phyloP scores from a whole-genome alignment of 208 protist genomes.

The Acanthamoeba castellanii region DNA sequence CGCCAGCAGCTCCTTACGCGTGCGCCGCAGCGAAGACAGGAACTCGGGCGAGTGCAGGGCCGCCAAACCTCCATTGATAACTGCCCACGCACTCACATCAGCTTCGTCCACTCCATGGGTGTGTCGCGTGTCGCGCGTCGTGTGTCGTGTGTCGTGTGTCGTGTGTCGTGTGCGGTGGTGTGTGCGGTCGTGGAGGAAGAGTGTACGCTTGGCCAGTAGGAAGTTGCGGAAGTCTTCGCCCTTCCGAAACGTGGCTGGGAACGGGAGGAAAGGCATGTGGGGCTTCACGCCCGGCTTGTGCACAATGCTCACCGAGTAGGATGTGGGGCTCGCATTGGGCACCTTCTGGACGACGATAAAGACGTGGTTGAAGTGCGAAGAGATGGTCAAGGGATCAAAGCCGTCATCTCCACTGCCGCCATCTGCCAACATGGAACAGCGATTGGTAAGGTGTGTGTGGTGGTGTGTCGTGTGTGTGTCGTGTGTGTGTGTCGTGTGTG shows the following conservation, averaged over 20 bases:
- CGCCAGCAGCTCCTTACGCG: slow-evolving; percentile 5
- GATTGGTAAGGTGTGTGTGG: neutral
- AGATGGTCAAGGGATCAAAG: neutral
- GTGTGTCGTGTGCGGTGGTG: neutral
- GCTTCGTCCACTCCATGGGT: neutral
- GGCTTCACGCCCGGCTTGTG: slow-evolving; percentile 54
- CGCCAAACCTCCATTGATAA: neutral
- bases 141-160: too few species aligned
- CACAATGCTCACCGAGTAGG: slow-evolving; percentile 28
- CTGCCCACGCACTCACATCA: neutral
- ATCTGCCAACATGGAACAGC: neutral
- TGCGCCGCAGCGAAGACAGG: slow-evolving; percentile 17
- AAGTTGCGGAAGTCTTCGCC: slow-evolving; percentile 71
- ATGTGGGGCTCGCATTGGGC: neutral
- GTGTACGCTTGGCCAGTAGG: slow-evolving; percentile 77
- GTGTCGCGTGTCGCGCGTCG: too few species aligned
- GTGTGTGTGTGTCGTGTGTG: neutral
- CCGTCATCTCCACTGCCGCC: slow-evolving; percentile 5
- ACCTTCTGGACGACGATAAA: slow-evolving; percentile 20
- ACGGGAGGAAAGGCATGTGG: slow-evolving; percentile 54
- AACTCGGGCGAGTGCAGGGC: slow-evolving; percentile 52
- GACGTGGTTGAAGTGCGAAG: slow-evolving; percentile 65
- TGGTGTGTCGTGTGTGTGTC: neutral
- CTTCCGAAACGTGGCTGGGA: slow-evolving; percentile 50
- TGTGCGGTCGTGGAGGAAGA: neutral